phyloP scores from a whole-genome alignment of 352 stramenopile species.

The Hyaloperonospora brassicae region DNA sequence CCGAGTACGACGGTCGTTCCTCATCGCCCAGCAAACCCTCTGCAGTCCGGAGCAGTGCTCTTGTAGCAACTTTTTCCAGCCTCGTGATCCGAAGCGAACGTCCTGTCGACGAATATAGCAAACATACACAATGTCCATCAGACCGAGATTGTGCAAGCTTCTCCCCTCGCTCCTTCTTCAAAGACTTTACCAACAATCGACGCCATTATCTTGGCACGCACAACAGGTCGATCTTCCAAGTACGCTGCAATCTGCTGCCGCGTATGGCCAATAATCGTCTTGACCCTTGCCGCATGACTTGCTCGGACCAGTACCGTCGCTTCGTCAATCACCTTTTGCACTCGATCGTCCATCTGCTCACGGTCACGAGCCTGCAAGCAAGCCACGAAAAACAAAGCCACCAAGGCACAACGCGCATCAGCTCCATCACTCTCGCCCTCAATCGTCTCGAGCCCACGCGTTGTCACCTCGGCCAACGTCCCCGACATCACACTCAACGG shows the following conservation, averaged over 20 bases:
- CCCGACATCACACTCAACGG: slow-evolving; percentile 22
- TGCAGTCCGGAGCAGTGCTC: slow-evolving; percentile 33
- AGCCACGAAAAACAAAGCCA: background rate
- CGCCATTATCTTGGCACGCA: slow-evolving; percentile 21
- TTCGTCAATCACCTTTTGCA: slow-evolving; percentile 35
- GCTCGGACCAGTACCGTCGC: slow-evolving; percentile 31
- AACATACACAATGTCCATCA: background rate
- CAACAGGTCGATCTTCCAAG: slow-evolving; percentile 20
- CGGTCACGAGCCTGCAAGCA: background rate
- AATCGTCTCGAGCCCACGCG: slow-evolving; percentile 6
- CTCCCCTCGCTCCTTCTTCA: background rate
- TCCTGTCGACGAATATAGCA: slow-evolving; percentile 1
- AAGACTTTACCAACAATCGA: slow-evolving; percentile 8
- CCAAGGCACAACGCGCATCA: background rate
- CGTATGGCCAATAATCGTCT: slow-evolving; percentile 31
- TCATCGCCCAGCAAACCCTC: slow-evolving; percentile 16
- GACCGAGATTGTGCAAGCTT: background rate
- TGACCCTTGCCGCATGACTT: slow-evolving; percentile 23
- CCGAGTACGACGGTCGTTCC: slow-evolving; percentile 28
- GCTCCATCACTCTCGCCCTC: slow-evolving; percentile 1
- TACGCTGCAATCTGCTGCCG: slow-evolving; percentile 38
- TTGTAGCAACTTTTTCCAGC: slow-evolving; percentile 40
- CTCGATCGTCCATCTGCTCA: slow-evolving; percentile 24
- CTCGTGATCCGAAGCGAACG: slow-evolving; percentile 28
- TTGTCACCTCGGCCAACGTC: slow-evolving; percentile 17